Evolutionary conservation across 441 rosid species (phyloP).

Genomic region (Codiaeum variegatum): DNA sequence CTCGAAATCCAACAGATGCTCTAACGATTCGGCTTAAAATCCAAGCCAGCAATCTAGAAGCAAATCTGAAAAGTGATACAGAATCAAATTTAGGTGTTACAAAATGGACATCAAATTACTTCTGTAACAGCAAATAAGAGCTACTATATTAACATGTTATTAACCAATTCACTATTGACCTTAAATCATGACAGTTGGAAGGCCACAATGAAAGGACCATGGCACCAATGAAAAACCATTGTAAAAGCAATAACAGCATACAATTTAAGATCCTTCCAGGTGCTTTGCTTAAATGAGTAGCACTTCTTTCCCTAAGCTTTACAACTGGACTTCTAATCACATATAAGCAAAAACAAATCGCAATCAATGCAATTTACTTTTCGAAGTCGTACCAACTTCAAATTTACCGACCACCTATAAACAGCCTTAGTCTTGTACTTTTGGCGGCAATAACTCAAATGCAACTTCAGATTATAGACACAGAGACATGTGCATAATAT

Average conservation of each 20-base stretch:
- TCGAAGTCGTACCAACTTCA: neutral
- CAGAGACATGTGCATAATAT: neutral
- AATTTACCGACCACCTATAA: neutral
- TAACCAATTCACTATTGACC: neutral
- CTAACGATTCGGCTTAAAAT: constrained; percentile 75
- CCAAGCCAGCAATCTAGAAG: constrained; percentile 84
- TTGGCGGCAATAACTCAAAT: neutral
- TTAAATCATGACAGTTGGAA: neutral
- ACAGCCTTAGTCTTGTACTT: neutral
- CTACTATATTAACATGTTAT: neutral
- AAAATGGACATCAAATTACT: neutral
- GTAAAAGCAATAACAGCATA: neutral
- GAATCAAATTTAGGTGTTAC: constrained; percentile 16
- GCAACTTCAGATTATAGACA: neutral
- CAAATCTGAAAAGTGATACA: constrained; percentile 49
- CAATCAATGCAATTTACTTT: neutral
- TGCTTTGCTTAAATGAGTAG: neutral
- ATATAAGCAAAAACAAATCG: neutral
- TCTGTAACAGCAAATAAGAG: neutral
- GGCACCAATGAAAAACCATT: neutral
- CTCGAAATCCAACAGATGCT: constrained; percentile 73
- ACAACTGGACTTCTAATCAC: neutral
- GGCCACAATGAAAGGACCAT: neutral
- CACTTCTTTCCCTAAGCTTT: neutral
- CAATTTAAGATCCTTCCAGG: neutral